Evolutionary conservation across 208 protist species (phyloP), one percentile per base, ranked within the genome.

Genomic region (Porcisia hertigi): DNA sequence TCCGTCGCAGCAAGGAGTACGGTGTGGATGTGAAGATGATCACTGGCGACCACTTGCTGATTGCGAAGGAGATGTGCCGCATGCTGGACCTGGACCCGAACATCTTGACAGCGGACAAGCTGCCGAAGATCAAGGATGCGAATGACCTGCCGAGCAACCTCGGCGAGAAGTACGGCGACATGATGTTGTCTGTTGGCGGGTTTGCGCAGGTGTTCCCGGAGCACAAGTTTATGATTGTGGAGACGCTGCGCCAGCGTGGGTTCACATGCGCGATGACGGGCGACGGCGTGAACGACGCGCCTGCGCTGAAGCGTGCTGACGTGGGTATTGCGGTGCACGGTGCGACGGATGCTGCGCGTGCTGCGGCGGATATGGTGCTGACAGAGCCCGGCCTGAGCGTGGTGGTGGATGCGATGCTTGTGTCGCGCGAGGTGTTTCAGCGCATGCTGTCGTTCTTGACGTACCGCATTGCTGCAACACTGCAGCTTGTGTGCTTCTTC

Each of bases 191-290:
- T 54, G 83, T 82, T n/a, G 89, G 89, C 71, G 88, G 90, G 65
- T 98, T 98, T 83, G 96, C 95, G 45, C 88, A 98, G 77, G 97
- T 99, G 67, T 97, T 95, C 79, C 97, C 97, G 39, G 96, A 99
- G 84, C 92, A 98, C 86, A 99, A 99, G 82, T 98, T 94, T 78
- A 85, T 97, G 47, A 98, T 99, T 84, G 96, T 99, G 7, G 84
- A 97, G 78, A 79, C 89, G 30, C 89, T 99, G 59, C 95, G 98
- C 72, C 86, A 97, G 71, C 78, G 84, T 25, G 91, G 93, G 41
- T 94, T 96, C 83, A 93, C 96, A 34, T 91, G 94, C 45, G 97
- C 96, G 71, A 99, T 99, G 98, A 99, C 97, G 63, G 98, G 98
- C 73, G 98, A 99, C 88, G 98, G 98, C 71, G 96, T 62, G 57